Evolutionary conservation across 164 flowering plant species (phyloP), one percentile per base, ranked within the genome.

Genomic region (Echeveria elegans): DNA sequence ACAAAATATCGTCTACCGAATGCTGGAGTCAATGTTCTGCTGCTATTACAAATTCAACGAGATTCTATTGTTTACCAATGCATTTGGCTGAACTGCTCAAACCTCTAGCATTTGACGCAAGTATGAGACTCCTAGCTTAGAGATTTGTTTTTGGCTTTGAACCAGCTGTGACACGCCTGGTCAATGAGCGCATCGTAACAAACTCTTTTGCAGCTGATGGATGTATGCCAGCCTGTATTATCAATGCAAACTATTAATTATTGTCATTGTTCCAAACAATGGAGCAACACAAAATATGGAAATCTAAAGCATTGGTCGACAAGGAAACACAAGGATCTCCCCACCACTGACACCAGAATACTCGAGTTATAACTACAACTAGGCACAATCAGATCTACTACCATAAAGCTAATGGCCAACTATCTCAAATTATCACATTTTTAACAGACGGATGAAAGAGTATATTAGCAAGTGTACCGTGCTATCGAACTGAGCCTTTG

Each of bases 121-220:
- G 19, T 26, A 15, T 15, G 32, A 11, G 0, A 56, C 32, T 11
- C 6, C 61, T 56, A 56, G 61, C 61, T 79, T 71, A 85, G 32
- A 82, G 75, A 66, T 80, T 86, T 64, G 97, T 86, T 78, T 84
- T 86, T 41, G 84, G 81, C 71, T 83, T 86, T 59, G 64, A 37
- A 66, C 74, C 77, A 1, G 71, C 78, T 53, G 83, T 19, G 72
- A 88, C 65, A 26, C 84, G 88, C 81, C 96, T 85, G 7, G 96
- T 77, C 63, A 75, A 81, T 14, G 96, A 65, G 43, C 98, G 81
- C 98, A 93, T 90, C 2, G 98, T 93, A 69, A 93, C 98, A 78
- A 90, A 93, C 67, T 93, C 98, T 72, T 93, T 97, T 0, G 98
- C 98, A 11, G 98, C 84, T 26, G 98, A 90, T n/a, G 98, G 98